Conservation (phyloP, 129 eudicot species). For the Daucus carota region DNA sequence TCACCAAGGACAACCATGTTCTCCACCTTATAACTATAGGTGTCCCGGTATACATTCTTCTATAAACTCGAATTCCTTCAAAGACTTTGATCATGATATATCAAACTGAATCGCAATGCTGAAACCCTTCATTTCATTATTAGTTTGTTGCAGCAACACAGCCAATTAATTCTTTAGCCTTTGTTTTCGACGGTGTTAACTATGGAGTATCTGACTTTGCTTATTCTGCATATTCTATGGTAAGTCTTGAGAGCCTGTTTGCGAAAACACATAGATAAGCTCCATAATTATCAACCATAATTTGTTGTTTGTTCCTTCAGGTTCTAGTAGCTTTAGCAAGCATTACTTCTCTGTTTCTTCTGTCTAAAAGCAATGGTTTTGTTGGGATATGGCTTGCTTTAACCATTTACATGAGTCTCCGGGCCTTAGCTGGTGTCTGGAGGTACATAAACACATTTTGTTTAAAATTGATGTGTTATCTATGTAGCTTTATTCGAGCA, state of each 20-base stretch:
- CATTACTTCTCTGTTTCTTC: constrained; percentile 46
- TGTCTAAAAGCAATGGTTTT: constrained; percentile 46
- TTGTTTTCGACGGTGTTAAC: constrained; percentile 58
- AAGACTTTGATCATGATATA: not conserved
- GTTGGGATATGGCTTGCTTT: constrained; percentile 81
- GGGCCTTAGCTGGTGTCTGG: constrained; percentile 72
- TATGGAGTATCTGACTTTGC: constrained; percentile 59
- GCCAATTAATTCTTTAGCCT: constrained; percentile 58
- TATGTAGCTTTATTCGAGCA: too few relatives aligned
- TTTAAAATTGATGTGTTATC: not conserved
- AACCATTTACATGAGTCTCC: constrained; percentile 63
- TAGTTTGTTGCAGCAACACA: constrained; percentile 67
- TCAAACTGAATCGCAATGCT: not conserved
- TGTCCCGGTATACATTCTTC: constrained; percentile 42
- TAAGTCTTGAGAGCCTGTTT: not conserved
- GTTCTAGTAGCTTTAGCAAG: constrained; percentile 55
- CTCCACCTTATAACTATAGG: constrained; percentile 42
- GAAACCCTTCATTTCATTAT: not conserved
- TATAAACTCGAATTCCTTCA: not conserved
- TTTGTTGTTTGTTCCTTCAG: constrained; percentile 22
- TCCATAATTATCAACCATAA: not conserved
- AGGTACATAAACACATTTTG: constrained; percentile 38
- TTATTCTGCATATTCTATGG: constrained; percentile 66
- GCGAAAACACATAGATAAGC: not conserved
- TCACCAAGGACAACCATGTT: constrained; percentile 40